A percentile compares a stretch with the other conserved stretches of the same genome.
phyloP scores from a whole-genome alignment of 1,284 basidiomycete genomes.

The Apiotrichum laibachii region DNA sequence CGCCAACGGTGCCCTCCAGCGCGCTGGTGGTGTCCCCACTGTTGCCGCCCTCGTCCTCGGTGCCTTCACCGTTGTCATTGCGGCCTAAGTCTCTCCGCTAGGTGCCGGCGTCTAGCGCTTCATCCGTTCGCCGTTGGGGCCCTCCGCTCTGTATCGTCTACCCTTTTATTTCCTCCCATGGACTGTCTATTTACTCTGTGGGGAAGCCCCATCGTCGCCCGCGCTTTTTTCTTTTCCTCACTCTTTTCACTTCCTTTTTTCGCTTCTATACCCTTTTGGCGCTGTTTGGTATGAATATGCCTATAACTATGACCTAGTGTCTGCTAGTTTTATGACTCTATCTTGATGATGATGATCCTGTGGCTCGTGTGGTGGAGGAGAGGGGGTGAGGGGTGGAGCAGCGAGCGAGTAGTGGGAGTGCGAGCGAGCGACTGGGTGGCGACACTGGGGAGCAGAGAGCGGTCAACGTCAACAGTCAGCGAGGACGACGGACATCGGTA shows the following conservation, averaged over 20 bases:
- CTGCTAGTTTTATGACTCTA: neutral
- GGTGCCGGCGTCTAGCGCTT: constrained; percentile 6
- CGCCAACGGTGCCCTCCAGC: constrained; percentile 24
- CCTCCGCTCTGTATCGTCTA: constrained; percentile 8
- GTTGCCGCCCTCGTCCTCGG: constrained; percentile 31
- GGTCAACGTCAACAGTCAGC: too few relatives aligned
- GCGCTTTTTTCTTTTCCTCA: neutral
- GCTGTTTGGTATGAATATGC: constrained; percentile 22
- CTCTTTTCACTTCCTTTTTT: constrained; percentile 7
- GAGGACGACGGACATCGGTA: too few relatives aligned
- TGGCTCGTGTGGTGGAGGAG: neutral
- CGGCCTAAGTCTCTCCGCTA: constrained; percentile 10
- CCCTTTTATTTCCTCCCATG: neutral
- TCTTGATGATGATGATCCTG: neutral
- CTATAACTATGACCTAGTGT: constrained; percentile 10
- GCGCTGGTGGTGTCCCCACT: constrained; percentile 24
- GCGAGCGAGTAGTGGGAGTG: too few relatives aligned
- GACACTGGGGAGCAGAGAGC: too few relatives aligned
- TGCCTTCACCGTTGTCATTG: constrained; percentile 25
- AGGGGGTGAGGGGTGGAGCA: neutral
- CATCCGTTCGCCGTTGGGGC: neutral
- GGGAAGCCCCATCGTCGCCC: neutral
- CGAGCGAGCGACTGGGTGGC: too few relatives aligned
- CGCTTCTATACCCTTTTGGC: constrained; percentile 17
- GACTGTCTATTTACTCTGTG: constrained; percentile 5